Conservation (phyloP, 768 basidiomycete genomes). For the Trametopsis cervina region DNA sequence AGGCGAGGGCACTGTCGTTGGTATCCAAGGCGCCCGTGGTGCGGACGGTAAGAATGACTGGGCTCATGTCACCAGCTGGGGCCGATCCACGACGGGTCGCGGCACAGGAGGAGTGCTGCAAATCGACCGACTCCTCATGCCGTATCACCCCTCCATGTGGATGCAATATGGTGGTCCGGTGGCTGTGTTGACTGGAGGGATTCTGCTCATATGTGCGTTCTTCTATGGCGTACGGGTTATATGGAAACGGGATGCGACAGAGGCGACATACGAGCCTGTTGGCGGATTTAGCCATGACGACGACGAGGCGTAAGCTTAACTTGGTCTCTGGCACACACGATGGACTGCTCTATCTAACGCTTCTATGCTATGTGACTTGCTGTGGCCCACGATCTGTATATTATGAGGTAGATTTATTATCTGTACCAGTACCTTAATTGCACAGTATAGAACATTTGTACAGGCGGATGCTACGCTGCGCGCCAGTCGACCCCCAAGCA, state of each 20-base stretch:
- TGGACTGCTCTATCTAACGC: no score
- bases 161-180: slow-evolving; percentile 64
- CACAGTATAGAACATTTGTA: no score
- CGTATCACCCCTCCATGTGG: slow-evolving; percentile 88
- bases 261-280: slow-evolving; percentile 86
- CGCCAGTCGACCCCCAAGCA: no score
- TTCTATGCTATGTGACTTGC: no score
- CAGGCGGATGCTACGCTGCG: no score
- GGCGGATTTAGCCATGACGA: slow-evolving; percentile 70
- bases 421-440: slow-evolving; percentile 9
- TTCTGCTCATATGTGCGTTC: slow-evolving; percentile 56
- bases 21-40: slow-evolving; percentile 68
- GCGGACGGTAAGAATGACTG: slow-evolving; percentile 56
- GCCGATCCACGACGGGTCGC: slow-evolving; percentile 63
- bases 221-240: slow-evolving; percentile 65
- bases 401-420: slow-evolving; percentile 10
- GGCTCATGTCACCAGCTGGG: slow-evolving; percentile 64
- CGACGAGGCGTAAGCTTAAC: slow-evolving; percentile 23
- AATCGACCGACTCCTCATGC: slow-evolving; percentile 77
- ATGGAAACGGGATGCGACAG: slow-evolving; percentile 71
- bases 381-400: neutral
- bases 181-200: slow-evolving; percentile 52
- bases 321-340: neutral
- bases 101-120: slow-evolving; percentile 84
- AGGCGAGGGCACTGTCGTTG: slow-evolving; percentile 46